phyloP scores from a whole-genome alignment of 148 eudicot genomes.

The Chenopodium quinoa region DNA sequence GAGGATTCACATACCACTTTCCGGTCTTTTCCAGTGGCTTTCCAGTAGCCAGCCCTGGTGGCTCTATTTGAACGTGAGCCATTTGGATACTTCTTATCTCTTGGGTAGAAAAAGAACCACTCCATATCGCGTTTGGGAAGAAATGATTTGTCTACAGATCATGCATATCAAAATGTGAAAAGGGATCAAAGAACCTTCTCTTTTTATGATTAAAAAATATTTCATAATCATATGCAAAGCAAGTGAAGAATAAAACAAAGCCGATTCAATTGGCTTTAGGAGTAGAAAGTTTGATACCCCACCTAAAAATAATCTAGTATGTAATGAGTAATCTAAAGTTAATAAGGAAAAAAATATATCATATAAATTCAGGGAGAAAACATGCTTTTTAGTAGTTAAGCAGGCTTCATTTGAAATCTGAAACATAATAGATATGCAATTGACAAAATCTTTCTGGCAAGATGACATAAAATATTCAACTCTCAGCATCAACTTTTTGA shows the following conservation, averaged over 20 bases:
- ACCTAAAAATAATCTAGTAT: slow-evolving; percentile 17
- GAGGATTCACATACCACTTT: slow-evolving; percentile 61
- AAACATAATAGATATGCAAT: not conserved
- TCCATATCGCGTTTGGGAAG: slow-evolving; percentile 81
- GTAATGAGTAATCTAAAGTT: slow-evolving; percentile 4
- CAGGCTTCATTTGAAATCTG: slow-evolving; percentile 3
- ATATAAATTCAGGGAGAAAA: not conserved
- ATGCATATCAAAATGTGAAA: slow-evolving; percentile 14
- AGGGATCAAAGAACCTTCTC: slow-evolving; percentile 20
- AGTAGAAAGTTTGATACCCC: slow-evolving; percentile 34
- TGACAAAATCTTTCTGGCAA: not conserved
- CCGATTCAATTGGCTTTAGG: slow-evolving; percentile 30
- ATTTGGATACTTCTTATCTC: slow-evolving; percentile 81
- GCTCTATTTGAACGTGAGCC: slow-evolving; percentile 85
- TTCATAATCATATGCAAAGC: slow-evolving; percentile 12
- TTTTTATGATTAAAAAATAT: not conserved
- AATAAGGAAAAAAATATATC: not conserved
- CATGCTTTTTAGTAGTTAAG: not conserved
- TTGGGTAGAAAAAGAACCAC: slow-evolving; percentile 90
- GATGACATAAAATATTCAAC: not conserved
- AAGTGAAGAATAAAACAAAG: slow-evolving; percentile 26
- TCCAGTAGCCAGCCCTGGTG: slow-evolving; percentile 89
- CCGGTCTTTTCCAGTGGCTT: slow-evolving; percentile 91
- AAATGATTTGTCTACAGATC: slow-evolving; percentile 72
- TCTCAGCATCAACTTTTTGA: not conserved